phyloP scores from a whole-genome alignment of 73 alveolate genomes.

The Stentor coeruleus region DNA sequence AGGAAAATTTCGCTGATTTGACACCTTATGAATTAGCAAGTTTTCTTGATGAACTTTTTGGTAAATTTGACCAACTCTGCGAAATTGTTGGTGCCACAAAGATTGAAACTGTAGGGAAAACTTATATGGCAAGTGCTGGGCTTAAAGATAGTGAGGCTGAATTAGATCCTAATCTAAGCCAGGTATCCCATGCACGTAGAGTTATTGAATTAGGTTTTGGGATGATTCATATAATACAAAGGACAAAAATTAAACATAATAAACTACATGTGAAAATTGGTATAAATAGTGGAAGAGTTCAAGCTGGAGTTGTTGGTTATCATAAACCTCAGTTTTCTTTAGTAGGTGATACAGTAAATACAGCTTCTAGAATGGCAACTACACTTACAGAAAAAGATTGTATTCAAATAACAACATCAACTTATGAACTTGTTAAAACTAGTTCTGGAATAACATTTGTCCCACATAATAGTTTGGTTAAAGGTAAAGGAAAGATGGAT shows the following conservation, averaged over 20 bases:
- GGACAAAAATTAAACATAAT: too few species aligned
- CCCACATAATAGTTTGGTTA: slow-evolving; percentile 12
- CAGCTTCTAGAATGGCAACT: slow-evolving; percentile 40
- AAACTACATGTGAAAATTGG: slow-evolving; percentile 42
- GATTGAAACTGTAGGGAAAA: slow-evolving; percentile 81
- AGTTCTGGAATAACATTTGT: not conserved
- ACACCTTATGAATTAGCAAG: too few species aligned
- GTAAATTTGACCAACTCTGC: slow-evolving; percentile 43
- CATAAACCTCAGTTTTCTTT: slow-evolving; percentile 53
- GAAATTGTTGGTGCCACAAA: slow-evolving; percentile 32
- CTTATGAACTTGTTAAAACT: not conserved
- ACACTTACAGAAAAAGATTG: slow-evolving; percentile 39
- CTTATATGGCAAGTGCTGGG: slow-evolving; percentile 87
- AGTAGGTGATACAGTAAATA: slow-evolving; percentile 53
- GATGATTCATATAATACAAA: too few species aligned
- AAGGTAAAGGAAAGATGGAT: slow-evolving; percentile 9
- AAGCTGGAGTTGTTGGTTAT: slow-evolving; percentile 52
- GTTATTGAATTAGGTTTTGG: too few species aligned
- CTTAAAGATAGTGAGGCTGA: slow-evolving; percentile 54
- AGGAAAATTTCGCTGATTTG: slow-evolving; percentile 35
- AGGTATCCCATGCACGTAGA: too few species aligned
- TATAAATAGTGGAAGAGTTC: slow-evolving; percentile 42
- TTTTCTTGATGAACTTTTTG: slow-evolving; percentile 35
- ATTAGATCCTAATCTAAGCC: too few species aligned
- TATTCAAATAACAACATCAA: not conserved